Base-by-base conservation (phyloP, 495 filamentous ascomycete species). In the Chaetomium tenue region DNA sequence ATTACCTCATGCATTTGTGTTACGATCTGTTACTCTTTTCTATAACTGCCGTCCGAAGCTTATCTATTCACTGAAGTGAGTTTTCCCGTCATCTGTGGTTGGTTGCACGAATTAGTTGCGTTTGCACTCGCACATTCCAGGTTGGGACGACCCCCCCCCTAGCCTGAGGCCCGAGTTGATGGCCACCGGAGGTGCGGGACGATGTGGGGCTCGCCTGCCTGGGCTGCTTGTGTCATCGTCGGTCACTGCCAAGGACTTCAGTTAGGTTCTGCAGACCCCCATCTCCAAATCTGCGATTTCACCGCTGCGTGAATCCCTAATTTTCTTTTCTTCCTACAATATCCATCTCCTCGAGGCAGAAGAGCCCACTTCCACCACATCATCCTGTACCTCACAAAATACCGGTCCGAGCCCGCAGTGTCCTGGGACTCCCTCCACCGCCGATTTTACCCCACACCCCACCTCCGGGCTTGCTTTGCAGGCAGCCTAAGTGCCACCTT, bases 191-290 rank as follows among this genome's bases (percentile, higher is more conserved):
- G 52, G 28, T 13, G 16, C 44, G 6, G 13, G 16, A 1, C 23
- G 40, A 22, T n/a, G 58, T 39, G 58, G 58, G 58, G 46, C 58
- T 60, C 47, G 30, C 58, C 57, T 60, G 55, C 55, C 55, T 58
- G 55, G 33, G 6, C 20, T 16, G 40, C 47, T 46, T 7, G 30
- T 25, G 47, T 61, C 59, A 53, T 39, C 57, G 15, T 3, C 33
- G 8, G 37, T 7, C 22, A 20, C 42, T 28, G 42, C 42, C 51
- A 46, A 15, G 6, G 13, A 18, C 58, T 44, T 40, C 28, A 51
- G 58, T 60, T 40, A 28, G 58, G 28, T 60, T 60, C 58, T 52
- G 46, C 13, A 40, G 28, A 16, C 18, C 22, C 26, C 39, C 22
- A 37, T 23, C 16, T 20, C 53, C 6, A 23, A 33, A 9, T 58